Conservation (phyloP, 2,329 filamentous ascomycete genomes). For the Hypoxylon sp. region DNA sequence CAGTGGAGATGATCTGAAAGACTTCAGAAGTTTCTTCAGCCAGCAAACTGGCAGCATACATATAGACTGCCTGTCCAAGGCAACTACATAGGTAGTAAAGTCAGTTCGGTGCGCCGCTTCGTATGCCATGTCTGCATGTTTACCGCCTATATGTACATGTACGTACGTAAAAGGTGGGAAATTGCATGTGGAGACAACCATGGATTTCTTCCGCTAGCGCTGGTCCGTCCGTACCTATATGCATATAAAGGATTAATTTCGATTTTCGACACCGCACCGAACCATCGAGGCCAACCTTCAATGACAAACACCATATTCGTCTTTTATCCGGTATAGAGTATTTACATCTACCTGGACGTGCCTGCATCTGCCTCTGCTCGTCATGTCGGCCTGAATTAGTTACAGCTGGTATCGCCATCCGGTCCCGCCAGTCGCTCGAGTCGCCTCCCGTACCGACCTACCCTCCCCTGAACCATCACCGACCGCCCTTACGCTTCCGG, state of each 20-base stretch:
- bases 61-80: not conserved
- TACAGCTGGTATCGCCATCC: no score
- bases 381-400: no score
- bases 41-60: not conserved
- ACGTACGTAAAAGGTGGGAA: not conserved
- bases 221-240: not conserved
- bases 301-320: no score
- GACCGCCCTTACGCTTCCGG: not conserved
- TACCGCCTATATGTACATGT: no score
- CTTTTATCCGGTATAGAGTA: no score
- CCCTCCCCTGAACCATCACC: not conserved
- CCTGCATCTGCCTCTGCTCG: no score
- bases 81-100: not conserved
- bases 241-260: conserved; percentile 10
- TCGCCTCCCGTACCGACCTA: not conserved
- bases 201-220: conserved; percentile 13
- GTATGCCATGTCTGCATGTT: no score
- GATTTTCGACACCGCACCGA: conserved; percentile 19
- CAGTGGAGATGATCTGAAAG: not conserved
- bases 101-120: no score
- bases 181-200: conserved; percentile 28
- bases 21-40: not conserved
- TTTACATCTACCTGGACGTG: no score
- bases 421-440: no score
- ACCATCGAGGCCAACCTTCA: not conserved